Conservation (phyloP, 495 filamentous ascomycete species). For the Penicillium nucicola region DNA sequence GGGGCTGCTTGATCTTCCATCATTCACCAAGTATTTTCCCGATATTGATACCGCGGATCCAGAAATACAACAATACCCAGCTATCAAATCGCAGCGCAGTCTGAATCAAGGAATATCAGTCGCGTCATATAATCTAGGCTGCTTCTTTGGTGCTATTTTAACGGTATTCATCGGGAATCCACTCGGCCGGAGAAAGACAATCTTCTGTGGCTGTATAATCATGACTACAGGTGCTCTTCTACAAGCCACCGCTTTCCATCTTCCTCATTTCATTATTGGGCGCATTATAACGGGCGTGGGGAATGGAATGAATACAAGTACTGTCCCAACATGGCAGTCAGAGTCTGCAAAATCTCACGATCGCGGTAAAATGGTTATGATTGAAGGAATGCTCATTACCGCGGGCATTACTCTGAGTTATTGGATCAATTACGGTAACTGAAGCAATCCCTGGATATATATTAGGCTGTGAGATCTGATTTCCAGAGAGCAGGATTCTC, state of each 20-base stretch:
- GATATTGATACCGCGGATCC: constrained; percentile 22
- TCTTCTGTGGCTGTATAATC: constrained; percentile 62
- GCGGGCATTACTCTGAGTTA: constrained; percentile 65
- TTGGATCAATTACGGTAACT: constrained; percentile 65
- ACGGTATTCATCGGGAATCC: constrained; percentile 69
- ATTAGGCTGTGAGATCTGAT: neutral
- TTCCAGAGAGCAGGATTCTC: constrained; percentile 38
- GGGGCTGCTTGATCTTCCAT: constrained; percentile 51
- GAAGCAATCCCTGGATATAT: neutral
- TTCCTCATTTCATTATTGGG: constrained; percentile 64
- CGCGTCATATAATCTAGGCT: constrained; percentile 71
- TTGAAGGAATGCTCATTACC: constrained; percentile 66
- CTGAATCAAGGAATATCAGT: constrained; percentile 52
- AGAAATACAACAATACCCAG: neutral
- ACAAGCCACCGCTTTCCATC: constrained; percentile 56
- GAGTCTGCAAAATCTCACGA: constrained; percentile 68
- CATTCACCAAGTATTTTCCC: constrained; percentile 53
- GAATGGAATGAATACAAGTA: constrained; percentile 57
- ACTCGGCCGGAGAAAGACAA: constrained; percentile 64
- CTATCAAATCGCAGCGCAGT: constrained; percentile 19
- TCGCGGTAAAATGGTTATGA: constrained; percentile 73
- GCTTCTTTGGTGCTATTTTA: constrained; percentile 66
- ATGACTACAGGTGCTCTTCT: constrained; percentile 66
- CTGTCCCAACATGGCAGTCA: constrained; percentile 51
- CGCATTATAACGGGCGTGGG: constrained; percentile 67